phyloP scores from a whole-genome alignment of 2,329 filamentous ascomycete species.

The Colletotrichum sp. region DNA sequence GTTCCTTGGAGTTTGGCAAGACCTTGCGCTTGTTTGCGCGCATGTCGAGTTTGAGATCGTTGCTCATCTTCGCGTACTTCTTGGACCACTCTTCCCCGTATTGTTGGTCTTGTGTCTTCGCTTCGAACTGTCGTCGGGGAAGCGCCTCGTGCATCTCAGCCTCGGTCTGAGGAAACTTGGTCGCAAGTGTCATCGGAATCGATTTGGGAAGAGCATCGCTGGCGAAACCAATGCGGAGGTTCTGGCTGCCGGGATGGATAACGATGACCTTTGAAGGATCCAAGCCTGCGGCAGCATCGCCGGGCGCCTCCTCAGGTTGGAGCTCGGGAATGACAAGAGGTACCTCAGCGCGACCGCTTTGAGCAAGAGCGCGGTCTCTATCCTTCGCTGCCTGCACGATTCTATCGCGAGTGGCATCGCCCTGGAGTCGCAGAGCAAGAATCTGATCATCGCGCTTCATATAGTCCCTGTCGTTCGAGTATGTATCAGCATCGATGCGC shows the following conservation, averaged over 20 bases:
- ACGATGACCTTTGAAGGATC: conserved; percentile 92
- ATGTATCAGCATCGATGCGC: conserved; percentile 25
- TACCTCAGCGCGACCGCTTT: conserved; percentile 71
- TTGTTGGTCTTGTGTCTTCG: conserved; percentile 72
- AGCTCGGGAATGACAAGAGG: conserved; percentile 66
- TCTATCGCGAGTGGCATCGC: conserved; percentile 82
- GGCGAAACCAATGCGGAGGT: conserved; percentile 91
- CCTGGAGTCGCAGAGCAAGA: conserved; percentile 84
- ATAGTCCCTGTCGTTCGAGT: conserved; percentile 72
- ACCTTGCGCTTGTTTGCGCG: conserved; percentile 93
- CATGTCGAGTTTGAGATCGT: conserved; percentile 89
- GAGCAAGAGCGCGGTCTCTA: conserved; percentile 82
- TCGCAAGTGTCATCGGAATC: conserved; percentile 90
- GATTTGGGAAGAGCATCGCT: conserved; percentile 95
- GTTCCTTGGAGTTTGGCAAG: conserved; percentile 94
- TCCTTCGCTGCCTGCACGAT: conserved; percentile 89
- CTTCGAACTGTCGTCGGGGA: conserved; percentile 72
- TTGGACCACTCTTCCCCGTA: conserved; percentile 84
- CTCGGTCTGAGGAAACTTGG: conserved; percentile 78
- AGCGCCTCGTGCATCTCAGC: conserved; percentile 82
- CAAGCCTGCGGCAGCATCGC: conserved; percentile 61
- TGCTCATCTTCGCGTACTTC: conserved; percentile 81
- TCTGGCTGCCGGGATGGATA: conserved; percentile 94
- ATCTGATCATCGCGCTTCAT: conserved; percentile 98
- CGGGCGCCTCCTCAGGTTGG: conserved; percentile 61